phyloP scores from a whole-genome alignment of 108 stramenopile species.

The Conticribra weissflogii region DNA sequence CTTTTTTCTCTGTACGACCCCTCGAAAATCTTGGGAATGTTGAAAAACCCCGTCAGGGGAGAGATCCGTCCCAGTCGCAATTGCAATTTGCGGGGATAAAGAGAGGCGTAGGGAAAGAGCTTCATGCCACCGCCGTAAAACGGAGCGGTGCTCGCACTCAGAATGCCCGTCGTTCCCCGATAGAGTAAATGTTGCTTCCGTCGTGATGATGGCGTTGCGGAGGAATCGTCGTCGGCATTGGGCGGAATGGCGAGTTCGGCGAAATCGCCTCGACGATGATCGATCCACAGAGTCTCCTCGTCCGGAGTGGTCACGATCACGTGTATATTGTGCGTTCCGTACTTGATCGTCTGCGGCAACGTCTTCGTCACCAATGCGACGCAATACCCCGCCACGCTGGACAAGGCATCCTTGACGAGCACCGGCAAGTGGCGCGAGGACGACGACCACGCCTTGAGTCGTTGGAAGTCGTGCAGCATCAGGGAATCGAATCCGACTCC shows the following conservation, averaged over 20 bases:
- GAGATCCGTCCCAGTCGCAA: conserved; percentile 68
- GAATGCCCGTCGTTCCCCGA: conserved; percentile 63
- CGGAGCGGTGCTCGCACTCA: conserved; percentile 64
- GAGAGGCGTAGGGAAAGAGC: conserved; percentile 73
- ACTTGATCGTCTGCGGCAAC: conserved; percentile 54
- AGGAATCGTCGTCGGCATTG: too few relatives aligned
- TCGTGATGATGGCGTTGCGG: not conserved
- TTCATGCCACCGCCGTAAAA: conserved; percentile 75
- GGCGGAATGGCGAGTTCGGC: conserved; percentile 16
- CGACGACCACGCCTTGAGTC: conserved; percentile 58
- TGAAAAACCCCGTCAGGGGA: conserved; percentile 59
- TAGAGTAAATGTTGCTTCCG: conserved; percentile 43
- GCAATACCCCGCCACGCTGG: conserved; percentile 65
- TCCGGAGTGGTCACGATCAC: conserved; percentile 53
- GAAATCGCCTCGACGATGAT: conserved; percentile 78
- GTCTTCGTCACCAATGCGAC: conserved; percentile 66
- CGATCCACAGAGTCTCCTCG: conserved; percentile 63
- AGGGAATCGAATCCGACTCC: conserved; percentile 75
- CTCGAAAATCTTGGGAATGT: conserved; percentile 66
- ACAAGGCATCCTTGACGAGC: conserved; percentile 45
- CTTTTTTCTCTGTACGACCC: conserved; percentile 66
- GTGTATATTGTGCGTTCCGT: conserved; percentile 49
- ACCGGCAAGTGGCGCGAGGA: conserved; percentile 8
- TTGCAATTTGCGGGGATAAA: conserved; percentile 52
- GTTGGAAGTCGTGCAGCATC: conserved; percentile 71